Conservation (phyloP, 2,329 filamentous ascomycete genomes). For the Colletotrichum viniferum region DNA sequence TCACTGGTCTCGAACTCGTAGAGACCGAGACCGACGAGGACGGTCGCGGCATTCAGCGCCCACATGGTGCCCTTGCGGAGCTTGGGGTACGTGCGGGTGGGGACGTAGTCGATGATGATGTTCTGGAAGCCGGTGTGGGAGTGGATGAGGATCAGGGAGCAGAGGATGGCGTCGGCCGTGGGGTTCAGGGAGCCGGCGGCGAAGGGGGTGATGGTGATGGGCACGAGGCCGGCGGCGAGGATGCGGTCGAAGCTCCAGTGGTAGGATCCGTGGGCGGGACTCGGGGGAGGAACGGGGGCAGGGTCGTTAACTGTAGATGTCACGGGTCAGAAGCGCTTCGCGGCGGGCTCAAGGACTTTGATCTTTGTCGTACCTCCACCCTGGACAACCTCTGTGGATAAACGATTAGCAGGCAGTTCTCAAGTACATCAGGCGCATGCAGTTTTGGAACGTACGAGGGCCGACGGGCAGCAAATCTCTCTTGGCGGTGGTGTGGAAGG, state of each 20-base stretch:
- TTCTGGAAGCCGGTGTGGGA: constrained; percentile 96
- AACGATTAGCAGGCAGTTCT: constrained; percentile 44
- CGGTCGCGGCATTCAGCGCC: constrained; percentile 78
- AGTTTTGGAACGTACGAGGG: constrained; percentile 69
- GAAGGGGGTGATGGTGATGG: constrained; percentile 89
- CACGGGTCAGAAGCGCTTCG: constrained; percentile 17
- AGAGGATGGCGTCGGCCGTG: constrained; percentile 82
- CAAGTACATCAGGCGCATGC: neutral
- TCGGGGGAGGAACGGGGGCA: constrained; percentile 72
- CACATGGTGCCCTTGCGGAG: constrained; percentile 73
- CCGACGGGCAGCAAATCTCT: constrained; percentile 80
- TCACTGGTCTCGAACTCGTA: constrained; percentile 99
- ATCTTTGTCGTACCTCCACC: constrained; percentile 67
- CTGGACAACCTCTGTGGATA: constrained; percentile 68
- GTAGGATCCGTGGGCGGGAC: constrained; percentile 88
- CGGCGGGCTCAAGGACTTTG: neutral
- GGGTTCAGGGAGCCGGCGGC: constrained; percentile 92
- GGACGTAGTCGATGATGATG: constrained; percentile 90
- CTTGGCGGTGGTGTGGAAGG: constrained; percentile 85
- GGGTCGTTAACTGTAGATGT: constrained; percentile 79
- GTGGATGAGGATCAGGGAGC: constrained; percentile 84
- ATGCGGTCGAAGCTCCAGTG: constrained; percentile 97
- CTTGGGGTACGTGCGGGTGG: constrained; percentile 70
- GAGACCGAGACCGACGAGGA: constrained; percentile 83
- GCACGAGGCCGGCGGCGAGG: constrained; percentile 80